Evolutionary conservation across 805 yeast genomes (phyloP), one percentile per base, ranked within the genome.

Genomic region (Candida tibetensis): DNA sequence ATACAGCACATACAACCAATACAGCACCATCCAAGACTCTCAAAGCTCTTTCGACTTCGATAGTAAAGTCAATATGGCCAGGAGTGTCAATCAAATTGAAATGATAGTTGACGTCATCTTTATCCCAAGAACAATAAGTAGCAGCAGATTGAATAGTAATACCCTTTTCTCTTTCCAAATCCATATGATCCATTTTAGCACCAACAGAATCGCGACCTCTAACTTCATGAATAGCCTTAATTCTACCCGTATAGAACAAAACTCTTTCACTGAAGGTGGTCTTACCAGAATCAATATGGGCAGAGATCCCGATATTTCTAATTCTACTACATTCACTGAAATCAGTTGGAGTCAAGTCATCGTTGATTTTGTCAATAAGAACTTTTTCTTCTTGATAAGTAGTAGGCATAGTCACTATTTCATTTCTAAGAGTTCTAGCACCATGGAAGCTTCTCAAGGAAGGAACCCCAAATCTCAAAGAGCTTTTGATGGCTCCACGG

Each of bases 171-270:
- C 99, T 81, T 68, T 93, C 99, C 50, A 93, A 74, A 53, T 93
- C 99, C 99, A 93, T 93, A 44, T 90, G 91, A 65, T 93, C 99
- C 99, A 93, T 93, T 69, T 90, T 93, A 40, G 99, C 99, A 44
- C 99, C 99, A 41, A 93, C 98, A 49, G 89, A 82, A 62, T 93
- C 99, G 55, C 93, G 80, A 33, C 99, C 99, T 62, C 99, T 77
- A 32, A 86, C 97, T 65, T 90, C 98, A 58, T 90, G 98, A 55
- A 90, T 91, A 19, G 95, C 95, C 58, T 90, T 87, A 63, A 93
- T 93, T 59, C 99, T 79, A 43, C 99, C 99, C 2, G 99, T 93
- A 62, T 93, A 93, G 67, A 78, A 93, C 52, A 93, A 68, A 22
- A 93, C 99, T 62, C 99, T 85, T 67, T 93, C 99, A 12, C 98